Evolutionary conservation across 495 filamentous ascomycete genomes (phyloP).

Genomic region (Penicillium turbatum): DNA sequence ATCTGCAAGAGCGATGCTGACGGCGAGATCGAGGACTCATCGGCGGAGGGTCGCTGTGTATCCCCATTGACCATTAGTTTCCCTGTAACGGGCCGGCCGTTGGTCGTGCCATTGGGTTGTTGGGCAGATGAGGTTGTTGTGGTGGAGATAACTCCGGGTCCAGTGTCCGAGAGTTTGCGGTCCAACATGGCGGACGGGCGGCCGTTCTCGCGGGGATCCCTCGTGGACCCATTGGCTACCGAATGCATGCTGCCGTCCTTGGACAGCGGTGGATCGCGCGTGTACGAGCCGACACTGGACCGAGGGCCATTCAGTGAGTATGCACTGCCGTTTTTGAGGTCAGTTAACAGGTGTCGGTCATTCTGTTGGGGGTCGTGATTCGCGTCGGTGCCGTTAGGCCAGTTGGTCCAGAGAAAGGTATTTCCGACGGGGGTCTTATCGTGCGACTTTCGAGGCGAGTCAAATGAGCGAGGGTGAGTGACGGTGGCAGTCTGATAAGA

Average conservation of each 20-base stretch:
- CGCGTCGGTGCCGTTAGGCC: slow-evolving; percentile 37
- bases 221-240: slow-evolving; percentile 41
- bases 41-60: slow-evolving; percentile 29
- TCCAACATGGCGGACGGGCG: slow-evolving; percentile 38
- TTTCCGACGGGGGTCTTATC: slow-evolving; percentile 47
- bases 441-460: slow-evolving; percentile 39
- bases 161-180: slow-evolving; percentile 33
- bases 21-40: slow-evolving; percentile 29
- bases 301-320: slow-evolving; percentile 46
- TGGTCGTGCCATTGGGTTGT: slow-evolving; percentile 33
- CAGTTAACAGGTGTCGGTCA: slow-evolving; percentile 35
- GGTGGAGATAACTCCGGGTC: slow-evolving; percentile 29
- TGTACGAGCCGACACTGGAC: slow-evolving; percentile 48
- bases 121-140: slow-evolving; percentile 28
- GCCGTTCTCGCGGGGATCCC: slow-evolving; percentile 38
- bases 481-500: slow-evolving; percentile 29
- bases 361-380: slow-evolving; percentile 34
- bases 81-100: slow-evolving; percentile 27
- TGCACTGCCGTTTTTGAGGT: slow-evolving; percentile 41
- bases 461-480: slow-evolving; percentile 38
- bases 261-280: slow-evolving; percentile 45
- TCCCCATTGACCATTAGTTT: slow-evolving; percentile 44
- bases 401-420: slow-evolving; percentile 47
- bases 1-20: slow-evolving; percentile 32
- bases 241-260: slow-evolving; percentile 53